A percentile compares a stretch with the other conserved stretches of the same genome.
These are phyloP conservation scores for Nyctanthes arbortristis DNA, from an alignment of 257 asterid species.

Conservation along the genomic window DNA sequence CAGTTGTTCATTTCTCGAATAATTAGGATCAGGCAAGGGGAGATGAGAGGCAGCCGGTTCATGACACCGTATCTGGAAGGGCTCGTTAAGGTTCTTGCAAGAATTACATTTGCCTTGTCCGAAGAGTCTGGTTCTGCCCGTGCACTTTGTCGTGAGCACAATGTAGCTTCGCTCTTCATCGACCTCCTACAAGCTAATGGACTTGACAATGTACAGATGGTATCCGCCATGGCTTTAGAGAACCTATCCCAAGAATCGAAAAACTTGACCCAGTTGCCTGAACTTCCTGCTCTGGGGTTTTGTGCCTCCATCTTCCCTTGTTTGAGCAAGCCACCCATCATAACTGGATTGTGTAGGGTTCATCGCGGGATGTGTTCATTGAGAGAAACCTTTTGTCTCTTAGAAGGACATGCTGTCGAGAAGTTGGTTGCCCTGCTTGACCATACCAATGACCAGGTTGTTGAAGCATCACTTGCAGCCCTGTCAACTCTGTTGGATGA, in stretches of 20 bases:
- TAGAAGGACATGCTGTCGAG: slow-evolving; percentile 85
- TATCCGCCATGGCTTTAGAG: slow-evolving; percentile 86
- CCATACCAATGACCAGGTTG: slow-evolving; percentile 77
- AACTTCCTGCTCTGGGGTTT: slow-evolving; percentile 56
- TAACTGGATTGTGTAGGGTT: slow-evolving; percentile 68
- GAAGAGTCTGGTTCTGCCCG: slow-evolving; percentile 58
- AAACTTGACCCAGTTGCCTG: slow-evolving; percentile 65
- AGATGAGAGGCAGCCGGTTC: slow-evolving; percentile 73
- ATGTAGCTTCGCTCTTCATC: slow-evolving; percentile 65
- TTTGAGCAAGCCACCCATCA: slow-evolving; percentile 55
- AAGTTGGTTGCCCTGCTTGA: slow-evolving; percentile 80
- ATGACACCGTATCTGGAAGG: slow-evolving; percentile 90
- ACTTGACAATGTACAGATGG: slow-evolving; percentile 91
- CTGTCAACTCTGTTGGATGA: slow-evolving; percentile 79
- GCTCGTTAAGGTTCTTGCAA: slow-evolving; percentile 79
- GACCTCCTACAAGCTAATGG: slow-evolving; percentile 83
- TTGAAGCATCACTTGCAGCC: slow-evolving; percentile 92
- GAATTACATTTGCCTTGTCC: slow-evolving; percentile 67
- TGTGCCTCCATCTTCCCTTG: slow-evolving; percentile 72
- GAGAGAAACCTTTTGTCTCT: slow-evolving; percentile 72
- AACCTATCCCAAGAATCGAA: slow-evolving; percentile 77
- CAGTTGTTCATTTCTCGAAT: slow-evolving; percentile 57
- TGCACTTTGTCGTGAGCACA: slow-evolving; percentile 57
- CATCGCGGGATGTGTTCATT: slow-evolving; percentile 75
- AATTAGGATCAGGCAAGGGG: slow-evolving; percentile 67